phyloP scores from a whole-genome alignment of 768 basidiomycete species.

The Polyporus arcularius region DNA sequence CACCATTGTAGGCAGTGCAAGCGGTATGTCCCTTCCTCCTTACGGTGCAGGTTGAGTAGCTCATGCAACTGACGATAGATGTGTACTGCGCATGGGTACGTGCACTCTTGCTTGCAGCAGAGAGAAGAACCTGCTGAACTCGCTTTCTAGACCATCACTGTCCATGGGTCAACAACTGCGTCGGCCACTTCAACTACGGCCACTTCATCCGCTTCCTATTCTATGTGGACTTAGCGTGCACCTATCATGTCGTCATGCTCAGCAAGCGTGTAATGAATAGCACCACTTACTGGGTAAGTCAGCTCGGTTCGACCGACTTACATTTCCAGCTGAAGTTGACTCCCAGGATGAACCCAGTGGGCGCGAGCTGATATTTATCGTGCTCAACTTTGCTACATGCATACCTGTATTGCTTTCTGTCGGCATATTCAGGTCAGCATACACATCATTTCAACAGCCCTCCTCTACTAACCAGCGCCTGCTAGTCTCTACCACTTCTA shows the following conservation, averaged over 20 bases:
- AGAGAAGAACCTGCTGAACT: neutral
- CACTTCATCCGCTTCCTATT: constrained; percentile 91
- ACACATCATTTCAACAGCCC: neutral
- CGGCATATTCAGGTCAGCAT: constrained; percentile 80
- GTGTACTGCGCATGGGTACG: constrained; percentile 88
- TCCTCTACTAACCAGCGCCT: neutral
- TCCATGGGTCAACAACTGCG: constrained; percentile 93
- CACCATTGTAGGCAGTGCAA: constrained; percentile 94
- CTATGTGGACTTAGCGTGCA: constrained; percentile 88
- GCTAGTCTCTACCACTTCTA: constrained; percentile 85
- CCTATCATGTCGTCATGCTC: constrained; percentile 86
- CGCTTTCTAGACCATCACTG: constrained; percentile 75
- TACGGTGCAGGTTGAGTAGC: neutral
- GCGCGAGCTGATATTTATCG: constrained; percentile 76
- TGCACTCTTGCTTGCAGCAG: neutral
- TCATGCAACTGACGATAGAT: constrained; percentile 42
- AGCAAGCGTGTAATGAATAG: constrained; percentile 59
- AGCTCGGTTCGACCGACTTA: neutral
- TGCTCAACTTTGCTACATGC: constrained; percentile 85
- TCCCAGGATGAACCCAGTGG: constrained; percentile 67
- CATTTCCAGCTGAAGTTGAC: neutral
- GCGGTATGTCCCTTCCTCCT: constrained; percentile 47
- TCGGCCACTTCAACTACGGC: constrained; percentile 90
- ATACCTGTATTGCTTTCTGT: constrained; percentile 85
- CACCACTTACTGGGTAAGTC: constrained; percentile 56